Evolutionary conservation across 2,329 filamentous ascomycete genomes (phyloP).

Genomic region (Exserohilum rostratum): DNA sequence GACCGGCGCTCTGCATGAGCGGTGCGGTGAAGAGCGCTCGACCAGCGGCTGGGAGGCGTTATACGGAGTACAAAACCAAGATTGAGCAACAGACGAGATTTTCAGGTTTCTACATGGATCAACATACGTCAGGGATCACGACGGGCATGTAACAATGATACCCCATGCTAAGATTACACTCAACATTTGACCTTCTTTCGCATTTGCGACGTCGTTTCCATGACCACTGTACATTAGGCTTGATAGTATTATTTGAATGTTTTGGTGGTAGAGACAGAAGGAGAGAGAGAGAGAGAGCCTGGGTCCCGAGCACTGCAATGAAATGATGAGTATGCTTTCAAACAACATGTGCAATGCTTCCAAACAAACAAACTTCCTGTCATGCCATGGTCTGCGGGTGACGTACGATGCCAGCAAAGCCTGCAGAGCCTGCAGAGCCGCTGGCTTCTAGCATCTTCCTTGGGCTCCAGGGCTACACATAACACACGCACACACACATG

Average conservation of each 20-base stretch:
- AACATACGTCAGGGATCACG: slow-evolving; percentile 16
- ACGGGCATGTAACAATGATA: slow-evolving; percentile 21
- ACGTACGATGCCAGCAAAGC: slow-evolving; percentile 15
- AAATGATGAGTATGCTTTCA: not conserved
- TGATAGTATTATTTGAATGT: slow-evolving; percentile 1
- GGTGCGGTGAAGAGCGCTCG: not conserved
- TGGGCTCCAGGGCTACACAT: not conserved
- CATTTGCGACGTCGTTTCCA: slow-evolving; percentile 3
- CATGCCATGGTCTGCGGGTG: not conserved
- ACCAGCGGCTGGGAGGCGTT: slow-evolving; percentile 7
- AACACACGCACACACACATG: too few relatives aligned
- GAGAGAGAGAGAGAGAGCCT: too few relatives aligned
- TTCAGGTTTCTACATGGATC: slow-evolving; percentile 17
- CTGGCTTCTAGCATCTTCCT: slow-evolving; percentile 12
- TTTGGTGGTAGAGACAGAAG: not conserved
- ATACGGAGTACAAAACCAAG: slow-evolving; percentile 18
- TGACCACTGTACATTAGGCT: slow-evolving; percentile 10
- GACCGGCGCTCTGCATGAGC: not conserved
- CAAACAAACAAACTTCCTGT: not conserved
- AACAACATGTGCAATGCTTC: too few relatives aligned
- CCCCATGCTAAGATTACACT: slow-evolving; percentile 16
- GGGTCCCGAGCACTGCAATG: too few relatives aligned
- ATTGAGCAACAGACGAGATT: slow-evolving; percentile 16
- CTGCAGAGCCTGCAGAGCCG: slow-evolving; percentile 7
- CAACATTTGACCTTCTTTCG: slow-evolving; percentile 9